phyloP scores from a whole-genome alignment of 2,329 filamentous ascomycete species.

The Aspergillus calidoustus region DNA sequence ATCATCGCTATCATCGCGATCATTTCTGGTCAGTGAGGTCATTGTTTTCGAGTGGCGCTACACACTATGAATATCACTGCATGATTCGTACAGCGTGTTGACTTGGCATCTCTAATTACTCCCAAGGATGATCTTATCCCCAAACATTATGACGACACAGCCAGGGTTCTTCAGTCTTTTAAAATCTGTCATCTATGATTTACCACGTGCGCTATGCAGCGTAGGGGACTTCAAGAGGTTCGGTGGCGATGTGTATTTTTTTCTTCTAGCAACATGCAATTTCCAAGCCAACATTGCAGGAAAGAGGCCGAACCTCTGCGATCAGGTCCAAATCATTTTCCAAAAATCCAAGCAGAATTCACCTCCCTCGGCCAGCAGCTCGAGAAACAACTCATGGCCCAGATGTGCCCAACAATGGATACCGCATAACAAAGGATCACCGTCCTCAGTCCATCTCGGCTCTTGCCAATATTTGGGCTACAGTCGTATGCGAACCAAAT shows the following conservation, averaged over 20 bases:
- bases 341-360: no score
- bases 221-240: not conserved
- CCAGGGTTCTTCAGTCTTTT: not conserved
- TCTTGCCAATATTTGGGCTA: no score
- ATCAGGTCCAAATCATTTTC: no score
- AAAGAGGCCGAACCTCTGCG: no score
- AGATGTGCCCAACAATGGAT: no score
- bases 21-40: constrained; percentile 15
- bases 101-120: not conserved
- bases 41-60: constrained; percentile 17
- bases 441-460: no score
- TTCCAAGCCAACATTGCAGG: no score
- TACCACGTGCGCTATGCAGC: not conserved
- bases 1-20: constrained; percentile 12
- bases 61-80: constrained; percentile 4
- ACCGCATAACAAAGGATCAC: no score
- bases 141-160: not conserved
- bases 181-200: not conserved
- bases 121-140: not conserved
- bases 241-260: not conserved
- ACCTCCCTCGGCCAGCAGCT: no score
- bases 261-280: not conserved
- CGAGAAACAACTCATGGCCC: no score
- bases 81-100: not conserved
- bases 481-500: no score